A percentile compares a stretch with the other conserved stretches of the same genome.
Conservation (phyloP, 148 eudicot genomes). For the Fallopia convolvulus region DNA sequence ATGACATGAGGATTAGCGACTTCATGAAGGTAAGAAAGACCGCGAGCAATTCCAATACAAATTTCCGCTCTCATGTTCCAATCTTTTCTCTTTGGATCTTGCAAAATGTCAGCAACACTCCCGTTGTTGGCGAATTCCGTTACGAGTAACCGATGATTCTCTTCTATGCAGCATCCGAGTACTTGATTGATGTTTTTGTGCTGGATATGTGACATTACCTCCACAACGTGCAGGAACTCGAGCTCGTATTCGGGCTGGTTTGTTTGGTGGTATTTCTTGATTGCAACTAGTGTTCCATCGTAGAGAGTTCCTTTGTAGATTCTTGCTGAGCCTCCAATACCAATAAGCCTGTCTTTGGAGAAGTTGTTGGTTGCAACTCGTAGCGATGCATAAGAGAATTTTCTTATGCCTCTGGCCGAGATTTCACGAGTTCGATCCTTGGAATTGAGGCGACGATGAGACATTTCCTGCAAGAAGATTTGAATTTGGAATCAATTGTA, state of each 20-base stretch:
- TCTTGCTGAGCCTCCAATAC: neutral
- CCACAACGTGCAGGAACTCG: neutral
- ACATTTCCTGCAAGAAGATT: neutral
- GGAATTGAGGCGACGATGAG: neutral
- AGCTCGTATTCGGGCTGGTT: neutral
- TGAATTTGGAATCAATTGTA: too few species aligned
- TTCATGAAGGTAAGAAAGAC: neutral
- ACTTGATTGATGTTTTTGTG: neutral
- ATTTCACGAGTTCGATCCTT: neutral
- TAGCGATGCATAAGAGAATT: neutral
- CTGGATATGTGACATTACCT: slow-evolving; percentile 1
- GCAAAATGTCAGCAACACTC: neutral
- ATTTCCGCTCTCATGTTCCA: neutral
- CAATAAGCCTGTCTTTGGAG: neutral
- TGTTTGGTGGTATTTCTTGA: neutral
- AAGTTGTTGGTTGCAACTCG: neutral
- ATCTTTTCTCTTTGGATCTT: neutral
- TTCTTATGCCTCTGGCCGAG: neutral
- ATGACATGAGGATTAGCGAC: neutral
- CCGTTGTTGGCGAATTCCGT: neutral
- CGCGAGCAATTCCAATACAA: neutral
- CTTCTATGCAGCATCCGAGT: neutral
- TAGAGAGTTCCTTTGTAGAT: neutral
- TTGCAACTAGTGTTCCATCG: neutral
- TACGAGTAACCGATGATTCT: neutral